Evolutionary conservation across 148 eudicot species (phyloP), one percentile per base, ranked within the genome.

Genomic region (Beta vulgaris): DNA sequence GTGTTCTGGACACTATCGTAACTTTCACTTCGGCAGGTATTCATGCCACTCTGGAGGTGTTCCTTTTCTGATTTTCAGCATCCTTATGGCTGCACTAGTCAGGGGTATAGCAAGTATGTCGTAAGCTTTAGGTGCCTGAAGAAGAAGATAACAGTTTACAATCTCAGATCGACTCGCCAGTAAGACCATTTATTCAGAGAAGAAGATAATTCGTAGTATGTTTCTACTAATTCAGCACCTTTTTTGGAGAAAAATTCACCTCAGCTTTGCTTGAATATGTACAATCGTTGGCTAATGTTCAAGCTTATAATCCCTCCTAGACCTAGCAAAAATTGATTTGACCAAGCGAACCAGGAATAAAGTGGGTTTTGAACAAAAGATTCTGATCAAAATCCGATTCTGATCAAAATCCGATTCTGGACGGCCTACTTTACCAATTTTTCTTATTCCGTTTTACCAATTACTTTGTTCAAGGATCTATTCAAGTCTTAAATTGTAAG

Each of bases 31-130:
- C 3, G 87, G 82, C 31, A 93, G 83, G 83, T 93, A 93, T 54
- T 93, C 91, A 76, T 60, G 90, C 98, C 98, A 93, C 78, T 93
- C 95, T 29, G 87, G 84, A 0, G 98, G 98, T 7, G 86, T 88
- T 36, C 95, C 97, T 44, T 90, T 90, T 74, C 85, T 77, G 73
- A 67, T 73, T 83, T 77, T 86, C 81, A 93, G 79, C 97, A 89
- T 90, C 86, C 83, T 86, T 84, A 91, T 28, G 34, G 97, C 84
- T 7, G 83, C 76, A 73, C 69, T 86, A 35, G 98, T 90, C 73
- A 94, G 43, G 39, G 98, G 98, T 83, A 93, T 90, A 53, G 98
- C 90, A 43, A 91, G 75, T 78, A 93, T 87, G 80, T 93, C 94
- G 66, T 83, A 93, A 72, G 91, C 97, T 74, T 90, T 93, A 6